These are phyloP conservation scores for Aspergillus bombycis DNA, from an alignment of 2,329 filamentous ascomycete species.

Conservation along the genomic window DNA sequence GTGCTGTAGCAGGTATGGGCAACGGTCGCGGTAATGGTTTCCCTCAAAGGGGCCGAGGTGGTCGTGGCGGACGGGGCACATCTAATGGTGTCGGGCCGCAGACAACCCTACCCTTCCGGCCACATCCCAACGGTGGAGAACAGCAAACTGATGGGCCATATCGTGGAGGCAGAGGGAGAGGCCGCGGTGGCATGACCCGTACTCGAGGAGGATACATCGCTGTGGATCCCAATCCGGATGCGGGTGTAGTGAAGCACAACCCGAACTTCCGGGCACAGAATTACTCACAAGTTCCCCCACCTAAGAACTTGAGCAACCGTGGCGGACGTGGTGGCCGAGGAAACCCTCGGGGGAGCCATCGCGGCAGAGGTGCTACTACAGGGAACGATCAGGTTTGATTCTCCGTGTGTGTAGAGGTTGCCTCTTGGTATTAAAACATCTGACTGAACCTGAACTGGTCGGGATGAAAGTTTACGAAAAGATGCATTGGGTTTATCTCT, in stretches of 20 bases:
- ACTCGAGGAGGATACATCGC: constrained; percentile 42
- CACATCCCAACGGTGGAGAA: constrained; percentile 30
- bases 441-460: neutral
- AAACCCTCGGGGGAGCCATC: constrained; percentile 20
- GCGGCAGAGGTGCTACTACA: constrained; percentile 30
- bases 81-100: constrained; percentile 28
- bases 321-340: constrained; percentile 41
- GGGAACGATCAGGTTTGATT: constrained; percentile 5
- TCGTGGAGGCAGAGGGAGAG: constrained; percentile 37
- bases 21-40: constrained; percentile 39
- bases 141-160: constrained; percentile 23
- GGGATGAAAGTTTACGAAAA: neutral
- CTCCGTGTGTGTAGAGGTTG: neutral
- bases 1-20: constrained; percentile 55
- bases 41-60: constrained; percentile 29
- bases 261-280: constrained; percentile 59
- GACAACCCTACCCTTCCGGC: constrained; percentile 36
- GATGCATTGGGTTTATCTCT: neutral
- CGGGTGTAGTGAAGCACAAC: constrained; percentile 59
- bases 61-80: constrained; percentile 36
- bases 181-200: constrained; percentile 34
- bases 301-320: constrained; percentile 43
- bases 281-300: constrained; percentile 56
- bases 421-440: neutral
- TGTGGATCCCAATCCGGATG: constrained; percentile 55